Base-by-base conservation (phyloP, 441 rosid species). In the Erodium chrysanthum region DNA sequence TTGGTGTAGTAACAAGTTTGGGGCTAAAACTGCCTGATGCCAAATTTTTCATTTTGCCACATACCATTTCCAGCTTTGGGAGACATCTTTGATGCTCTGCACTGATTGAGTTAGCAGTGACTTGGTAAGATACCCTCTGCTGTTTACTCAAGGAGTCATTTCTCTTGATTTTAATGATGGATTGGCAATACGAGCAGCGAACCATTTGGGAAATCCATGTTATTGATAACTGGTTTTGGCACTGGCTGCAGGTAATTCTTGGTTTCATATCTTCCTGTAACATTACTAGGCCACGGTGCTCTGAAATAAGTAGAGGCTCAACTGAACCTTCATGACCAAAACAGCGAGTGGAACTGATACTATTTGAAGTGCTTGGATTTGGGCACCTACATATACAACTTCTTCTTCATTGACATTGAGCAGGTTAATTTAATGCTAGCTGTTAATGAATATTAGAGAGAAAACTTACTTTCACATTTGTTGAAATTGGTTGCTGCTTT, bases 211-310 rank as follows among this genome's bases (percentile, higher is more conserved):
- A 21, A 33, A 67, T 64, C 69, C 73, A 71, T 40, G 66, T 40
- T 25, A 67, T 62, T 33, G 68, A 64, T 61, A 65, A 29, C 65
- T 54, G 69, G 23, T 56, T 23, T 29, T 71, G 64, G 73, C 73
- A 71, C n/a, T 22, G 44, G 23, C 44, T 59, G 37, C 73, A 71
- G 22, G 35, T 71, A 20, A 71, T 22, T 59, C 31, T 59, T 20
- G 27, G 23, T 18, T 59, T 12, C 63, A 59, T 59, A 20, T 59
- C 7, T 22, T 21, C 31, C 63, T 22, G 63, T 22, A 14, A 59
- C 31, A 23, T 59, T 21, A 21, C 29, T 59, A 10, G 27, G 12
- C 31, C 63, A 20, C 42, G 7, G 7, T 37, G 42, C 42, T 37
- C 9, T 15, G 18, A 52, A 52, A 15, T 17, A 52, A 52, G 59